Conservation (phyloP, 108 stramenopile genomes). For the Bacterosira constricta region DNA sequence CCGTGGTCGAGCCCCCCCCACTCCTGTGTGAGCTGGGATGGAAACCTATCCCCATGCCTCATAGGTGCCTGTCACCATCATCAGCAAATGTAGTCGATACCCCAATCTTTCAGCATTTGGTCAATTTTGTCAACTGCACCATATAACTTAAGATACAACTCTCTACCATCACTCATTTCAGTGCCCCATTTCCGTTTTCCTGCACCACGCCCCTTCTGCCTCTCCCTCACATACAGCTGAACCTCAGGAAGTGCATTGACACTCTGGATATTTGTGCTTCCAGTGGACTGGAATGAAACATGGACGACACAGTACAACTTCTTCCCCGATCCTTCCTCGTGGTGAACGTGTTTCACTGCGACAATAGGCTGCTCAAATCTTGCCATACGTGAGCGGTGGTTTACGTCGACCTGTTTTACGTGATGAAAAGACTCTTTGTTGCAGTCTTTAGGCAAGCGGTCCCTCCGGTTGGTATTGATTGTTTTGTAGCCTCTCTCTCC, state of each 20-base stretch:
- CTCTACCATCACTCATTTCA: constrained; percentile 19
- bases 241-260: constrained; percentile 13
- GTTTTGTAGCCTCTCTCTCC: background rate
- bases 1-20: no score
- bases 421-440: background rate
- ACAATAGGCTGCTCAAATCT: constrained; percentile 26
- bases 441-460: background rate
- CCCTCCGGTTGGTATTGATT: background rate
- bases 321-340: background rate
- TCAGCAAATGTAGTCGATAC: no score
- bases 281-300: constrained; percentile 26
- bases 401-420: background rate
- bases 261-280: constrained; percentile 4
- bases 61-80: no score
- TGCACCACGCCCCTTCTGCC: background rate
- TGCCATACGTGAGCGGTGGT: constrained; percentile 10
- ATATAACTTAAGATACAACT: constrained; percentile 10
- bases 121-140: constrained; percentile 10
- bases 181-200: constrained; percentile 18
- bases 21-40: no score
- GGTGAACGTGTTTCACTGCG: constrained; percentile 17
- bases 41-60: no score
- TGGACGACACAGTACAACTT: constrained; percentile 2
- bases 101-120: constrained; percentile 1
- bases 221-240: background rate